Conservation (phyloP, 192 early-diverging fungal genomes). For the Backusella parvicylindrica region DNA sequence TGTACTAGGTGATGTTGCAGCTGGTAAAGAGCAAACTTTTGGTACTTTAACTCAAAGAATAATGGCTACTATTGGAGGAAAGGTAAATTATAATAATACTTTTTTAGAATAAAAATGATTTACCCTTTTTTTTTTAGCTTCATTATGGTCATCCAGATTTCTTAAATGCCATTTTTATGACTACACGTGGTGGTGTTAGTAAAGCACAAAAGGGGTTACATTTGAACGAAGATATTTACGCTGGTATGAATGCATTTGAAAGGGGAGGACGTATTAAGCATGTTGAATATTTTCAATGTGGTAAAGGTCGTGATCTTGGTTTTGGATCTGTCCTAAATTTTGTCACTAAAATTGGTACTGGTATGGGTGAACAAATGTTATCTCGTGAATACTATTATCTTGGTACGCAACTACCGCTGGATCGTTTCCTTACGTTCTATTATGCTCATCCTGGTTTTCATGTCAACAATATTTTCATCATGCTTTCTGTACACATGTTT, state of each 20-base stretch:
- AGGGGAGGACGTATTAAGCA: constrained; percentile 89
- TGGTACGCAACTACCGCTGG: constrained; percentile 79
- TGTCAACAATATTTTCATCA: constrained; percentile 87
- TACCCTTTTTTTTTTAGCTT: constrained; percentile 10
- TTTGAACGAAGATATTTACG: constrained; percentile 92
- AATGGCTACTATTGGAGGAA: constrained; percentile 82
- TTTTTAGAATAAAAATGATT: neutral
- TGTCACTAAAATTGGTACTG: constrained; percentile 88
- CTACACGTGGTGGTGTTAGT: constrained; percentile 81
- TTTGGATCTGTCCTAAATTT: constrained; percentile 89
- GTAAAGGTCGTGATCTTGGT: constrained; percentile 90
- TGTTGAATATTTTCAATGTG: constrained; percentile 89
- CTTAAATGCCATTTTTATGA: constrained; percentile 86
- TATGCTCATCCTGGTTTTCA: constrained; percentile 91
- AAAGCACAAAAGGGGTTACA: constrained; percentile 91
- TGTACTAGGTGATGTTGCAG: constrained; percentile 83
- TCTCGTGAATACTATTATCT: constrained; percentile 91
- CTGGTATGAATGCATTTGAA: constrained; percentile 84
- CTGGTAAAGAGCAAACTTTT: constrained; percentile 88
- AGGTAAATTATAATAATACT: constrained; percentile 56
- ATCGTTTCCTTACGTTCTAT: constrained; percentile 86
- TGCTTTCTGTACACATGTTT: constrained; percentile 79
- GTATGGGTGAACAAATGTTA: constrained; percentile 93
- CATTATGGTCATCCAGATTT: constrained; percentile 83
- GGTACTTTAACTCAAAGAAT: constrained; percentile 83